Evolutionary conservation across 1,284 basidiomycete species (phyloP), one percentile per base, ranked within the genome.

Genomic region (Malassezia psittaci): DNA sequence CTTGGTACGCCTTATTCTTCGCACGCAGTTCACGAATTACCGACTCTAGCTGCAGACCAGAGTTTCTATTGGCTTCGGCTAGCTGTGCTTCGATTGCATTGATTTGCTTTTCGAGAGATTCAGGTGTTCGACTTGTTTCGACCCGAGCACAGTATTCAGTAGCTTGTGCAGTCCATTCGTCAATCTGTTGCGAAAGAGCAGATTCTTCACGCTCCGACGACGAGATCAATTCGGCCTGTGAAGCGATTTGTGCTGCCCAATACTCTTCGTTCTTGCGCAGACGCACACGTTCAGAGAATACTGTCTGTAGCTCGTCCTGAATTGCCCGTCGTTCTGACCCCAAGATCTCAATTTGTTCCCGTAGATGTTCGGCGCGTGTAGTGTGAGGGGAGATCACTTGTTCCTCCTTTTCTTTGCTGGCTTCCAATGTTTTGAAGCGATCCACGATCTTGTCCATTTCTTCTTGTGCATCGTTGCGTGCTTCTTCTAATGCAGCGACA

Each of bases 401-500:
- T 1, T 61, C 53, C 6, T 62, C 13, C 2, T 53, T 51, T 15
- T 52, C 58, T 48, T 67, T 68, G 18, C 62, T 50, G 9, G 50
- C 21, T 45, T 68, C 62, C 35, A 65, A 59, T 16, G 52, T 56
- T 21, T 62, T 44, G 52, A 72, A 69, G 18, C 61, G 57, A 35
- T 61, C 55, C 33, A 64, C 29, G 36, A 65, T 61, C 34, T 58
- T 56, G 37, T 63, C 61, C 51, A 65, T 59, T 24, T 67, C 59
- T 6, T 54, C 57, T 36, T 64, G 58, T 13, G 66, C 51, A 32
- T 68, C 65, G 32, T 53, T 51, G 41, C 63, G 81, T 78, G 51
- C 67, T 21, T 78, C 79, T 59, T 86, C 80, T 19, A 90, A 77
- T 5, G 80, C 82, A 19, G 82, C 79, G 15, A 90, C 79, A 64